phyloP scores from a whole-genome alignment of 1,139 yeast species.

The Dujonia santamariae region DNA sequence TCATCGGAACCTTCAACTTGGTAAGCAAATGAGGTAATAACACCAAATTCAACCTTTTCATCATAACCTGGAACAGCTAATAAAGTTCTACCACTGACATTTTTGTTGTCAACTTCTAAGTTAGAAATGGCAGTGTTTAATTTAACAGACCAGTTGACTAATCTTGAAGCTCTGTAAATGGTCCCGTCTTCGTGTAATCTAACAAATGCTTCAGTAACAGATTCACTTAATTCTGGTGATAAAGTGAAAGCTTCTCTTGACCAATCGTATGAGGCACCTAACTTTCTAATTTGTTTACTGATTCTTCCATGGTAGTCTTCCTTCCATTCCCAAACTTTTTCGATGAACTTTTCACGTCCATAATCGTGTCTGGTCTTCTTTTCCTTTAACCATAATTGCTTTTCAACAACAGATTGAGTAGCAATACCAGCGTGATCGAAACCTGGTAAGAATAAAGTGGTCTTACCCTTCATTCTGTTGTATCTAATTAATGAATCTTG shows the following conservation, averaged over 20 bases:
- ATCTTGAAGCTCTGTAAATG: conserved; percentile 89
- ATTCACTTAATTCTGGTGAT: conserved; percentile 70
- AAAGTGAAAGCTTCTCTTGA: conserved; percentile 89
- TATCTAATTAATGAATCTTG: conserved; percentile 92
- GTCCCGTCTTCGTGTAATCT: conserved; percentile 91
- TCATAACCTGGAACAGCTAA: conserved; percentile 88
- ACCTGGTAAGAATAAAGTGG: conserved; percentile 91
- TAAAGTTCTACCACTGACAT: conserved; percentile 75
- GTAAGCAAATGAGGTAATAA: conserved; percentile 88
- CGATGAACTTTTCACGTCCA: conserved; percentile 87
- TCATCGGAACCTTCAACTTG: conserved; percentile 88
- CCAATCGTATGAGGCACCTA: conserved; percentile 99
- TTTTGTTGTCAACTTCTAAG: conserved; percentile 93
- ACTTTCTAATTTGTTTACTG: conserved; percentile 74
- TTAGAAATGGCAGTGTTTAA: conserved; percentile 94
- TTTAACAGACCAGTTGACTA: conserved; percentile 95
- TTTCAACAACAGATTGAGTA: conserved; percentile 97
- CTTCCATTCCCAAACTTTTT: conserved; percentile 98
- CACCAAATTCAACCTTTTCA: conserved; percentile 92
- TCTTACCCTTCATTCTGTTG: conserved; percentile 96
- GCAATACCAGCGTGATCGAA: conserved; percentile 99
- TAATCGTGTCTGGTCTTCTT: conserved; percentile 90
- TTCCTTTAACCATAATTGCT: conserved; percentile 87
- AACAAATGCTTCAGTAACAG: conserved; percentile 91
- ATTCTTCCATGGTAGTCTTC: conserved; percentile 87